A percentile compares a stretch with the other conserved stretches of the same genome.
These are phyloP conservation scores for Colletotrichum coccodes DNA, from an alignment of 2,329 filamentous ascomycete species.

Conservation along the genomic window DNA sequence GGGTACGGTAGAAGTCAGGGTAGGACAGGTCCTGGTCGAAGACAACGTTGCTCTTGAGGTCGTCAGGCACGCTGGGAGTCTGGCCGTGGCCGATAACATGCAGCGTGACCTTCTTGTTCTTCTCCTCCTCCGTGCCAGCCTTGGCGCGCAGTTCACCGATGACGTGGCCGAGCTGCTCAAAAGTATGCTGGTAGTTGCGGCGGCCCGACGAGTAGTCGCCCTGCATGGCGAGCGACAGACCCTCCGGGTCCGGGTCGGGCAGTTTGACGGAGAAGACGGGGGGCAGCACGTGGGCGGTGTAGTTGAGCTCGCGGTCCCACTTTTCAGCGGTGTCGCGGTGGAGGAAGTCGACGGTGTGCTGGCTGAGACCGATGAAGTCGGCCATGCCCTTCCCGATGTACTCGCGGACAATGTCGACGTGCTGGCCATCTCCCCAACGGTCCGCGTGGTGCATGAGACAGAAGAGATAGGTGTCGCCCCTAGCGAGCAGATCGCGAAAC, in stretches of 20 bases:
- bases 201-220: slow-evolving; percentile 40
- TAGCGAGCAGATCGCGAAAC: slow-evolving; percentile 36
- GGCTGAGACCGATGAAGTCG: slow-evolving; percentile 40
- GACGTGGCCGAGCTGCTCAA: slow-evolving; percentile 38
- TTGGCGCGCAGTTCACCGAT: slow-evolving; percentile 34
- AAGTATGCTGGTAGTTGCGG: slow-evolving; percentile 40
- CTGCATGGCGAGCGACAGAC: slow-evolving; percentile 40
- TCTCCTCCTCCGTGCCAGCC: slow-evolving; percentile 4
- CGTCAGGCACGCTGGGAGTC: slow-evolving; percentile 36
- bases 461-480: slow-evolving; percentile 38
- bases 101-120: slow-evolving; percentile 35
- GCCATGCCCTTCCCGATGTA: slow-evolving; percentile 36
- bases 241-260: slow-evolving; percentile 31
- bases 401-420: slow-evolving; percentile 35
- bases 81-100: slow-evolving; percentile 40
- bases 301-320: slow-evolving; percentile 34
- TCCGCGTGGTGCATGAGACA: slow-evolving; percentile 42
- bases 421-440: slow-evolving; percentile 36
- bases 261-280: slow-evolving; percentile 39
- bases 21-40: slow-evolving; percentile 40
- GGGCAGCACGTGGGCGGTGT: slow-evolving; percentile 37
- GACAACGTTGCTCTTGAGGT: slow-evolving; percentile 35
- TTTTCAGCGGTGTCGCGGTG: slow-evolving; percentile 35
- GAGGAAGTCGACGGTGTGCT: slow-evolving; percentile 39
- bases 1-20: slow-evolving; percentile 39